Evolutionary conservation across 129 eudicot species (phyloP), one percentile per base, ranked within the genome.

Genomic region (Chrysanthemum lavandulifolium): DNA sequence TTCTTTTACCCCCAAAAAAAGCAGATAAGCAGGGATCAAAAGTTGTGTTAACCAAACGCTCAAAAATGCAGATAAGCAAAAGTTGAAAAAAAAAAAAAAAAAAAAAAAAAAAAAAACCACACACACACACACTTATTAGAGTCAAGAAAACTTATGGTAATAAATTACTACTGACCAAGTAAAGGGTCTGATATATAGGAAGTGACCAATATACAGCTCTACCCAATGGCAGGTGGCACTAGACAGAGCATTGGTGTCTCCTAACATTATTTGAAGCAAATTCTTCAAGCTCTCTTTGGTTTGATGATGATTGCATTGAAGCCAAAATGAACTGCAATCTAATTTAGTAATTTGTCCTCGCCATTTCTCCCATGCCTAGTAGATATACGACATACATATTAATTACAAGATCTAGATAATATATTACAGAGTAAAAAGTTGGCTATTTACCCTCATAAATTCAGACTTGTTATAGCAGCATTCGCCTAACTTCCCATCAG

Each of bases 361-460:
- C 99, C 99, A 95, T 58, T 85, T 95, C 79, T 95, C 99, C 97
- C 96, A 88, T 25, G 94, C 99, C 99, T 95, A 69, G 71, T 45
- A 83, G 54, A 73, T 49, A 49, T 60, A 67, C 63, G 2, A 50
- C 53, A 71, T 64, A 40, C 62, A 61, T 60, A 50, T 65, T 67
- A 16, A 61, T 51, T 55, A 52, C 10, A 27, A 50, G 61, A 6
- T 50, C 40, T 3, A 45, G 6, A 33, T 27, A 47, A 16, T 56
- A 58, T 67, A 56, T 31, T 19, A 54, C 7, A 48, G 12, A 59
- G 67, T 23, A 13, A 11, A 10, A 25, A 40, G 6, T 5, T n/a
- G 49, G 48, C 16, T 61, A 10, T 62, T 27, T 85, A 95, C 99
- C 97, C 89, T 91, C 78, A 86, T 81, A 78, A 95, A 95, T 71